Percentiles rank a stretch among this genome's conserved stretches.
These are phyloP conservation scores for Leonotis leonurus DNA, from an alignment of 257 asterid species.

Conservation along the genomic window DNA sequence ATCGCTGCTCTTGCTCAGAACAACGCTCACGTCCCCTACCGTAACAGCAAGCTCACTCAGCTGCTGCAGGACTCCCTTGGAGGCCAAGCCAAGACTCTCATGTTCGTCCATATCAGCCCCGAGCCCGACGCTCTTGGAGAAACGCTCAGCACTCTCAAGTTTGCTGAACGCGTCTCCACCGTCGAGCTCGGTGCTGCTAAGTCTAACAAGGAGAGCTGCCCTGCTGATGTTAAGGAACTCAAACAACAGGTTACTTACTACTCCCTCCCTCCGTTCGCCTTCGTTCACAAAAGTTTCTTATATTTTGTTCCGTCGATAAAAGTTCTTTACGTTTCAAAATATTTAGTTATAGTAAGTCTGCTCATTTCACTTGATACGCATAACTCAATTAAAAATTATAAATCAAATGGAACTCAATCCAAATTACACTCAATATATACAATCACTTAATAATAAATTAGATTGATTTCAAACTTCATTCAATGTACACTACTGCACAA, in stretches of 20 bases:
- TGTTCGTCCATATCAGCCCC: conserved; percentile 65
- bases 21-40: conserved; percentile 44
- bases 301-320: too few relatives aligned
- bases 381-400: too few relatives aligned
- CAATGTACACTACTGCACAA: too few relatives aligned
- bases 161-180: conserved; percentile 55
- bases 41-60: conserved; percentile 61
- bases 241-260: conserved; percentile 56
- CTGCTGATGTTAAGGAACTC: conserved; percentile 38
- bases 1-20: conserved; percentile 49
- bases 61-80: conserved; percentile 59
- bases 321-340: too few relatives aligned
- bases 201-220: conserved; percentile 30
- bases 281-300: too few relatives aligned
- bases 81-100: conserved; percentile 67
- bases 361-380: too few relatives aligned
- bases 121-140: conserved; percentile 47
- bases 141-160: conserved; percentile 52
- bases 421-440: too few relatives aligned
- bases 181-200: conserved; percentile 54
- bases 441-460: too few relatives aligned
- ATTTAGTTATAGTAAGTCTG: too few relatives aligned
- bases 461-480: too few relatives aligned
- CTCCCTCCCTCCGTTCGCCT: too few relatives aligned
- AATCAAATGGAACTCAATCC: too few relatives aligned